Evolutionary conservation across 1,139 yeast species (phyloP).

Genomic region (Yamadazyma sp.): DNA sequence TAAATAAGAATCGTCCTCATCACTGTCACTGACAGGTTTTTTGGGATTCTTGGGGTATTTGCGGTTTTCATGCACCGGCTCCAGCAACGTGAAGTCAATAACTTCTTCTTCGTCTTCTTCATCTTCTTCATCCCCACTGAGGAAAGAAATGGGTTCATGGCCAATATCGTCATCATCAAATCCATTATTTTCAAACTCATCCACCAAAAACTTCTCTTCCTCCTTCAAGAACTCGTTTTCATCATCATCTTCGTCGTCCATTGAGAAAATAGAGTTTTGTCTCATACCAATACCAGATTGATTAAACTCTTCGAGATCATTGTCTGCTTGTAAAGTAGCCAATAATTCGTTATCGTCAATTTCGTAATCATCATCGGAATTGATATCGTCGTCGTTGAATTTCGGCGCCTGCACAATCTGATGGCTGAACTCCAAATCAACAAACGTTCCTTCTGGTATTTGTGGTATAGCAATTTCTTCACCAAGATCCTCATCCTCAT

Average conservation of each 20-base stretch:
- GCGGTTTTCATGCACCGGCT: constrained; percentile 9
- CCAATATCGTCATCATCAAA: constrained; percentile 44
- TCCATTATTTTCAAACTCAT: constrained; percentile 50
- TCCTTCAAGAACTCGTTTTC: constrained; percentile 47
- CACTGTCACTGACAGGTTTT: constrained; percentile 23
- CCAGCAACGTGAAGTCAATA: constrained; percentile 29
- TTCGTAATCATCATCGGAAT: constrained; percentile 69
- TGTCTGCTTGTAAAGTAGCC: constrained; percentile 67
- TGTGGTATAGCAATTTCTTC: constrained; percentile 48
- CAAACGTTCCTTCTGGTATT: constrained; percentile 14
- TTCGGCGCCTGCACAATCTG: constrained; percentile 49
- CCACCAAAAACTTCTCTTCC: constrained; percentile 47
- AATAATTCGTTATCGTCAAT: constrained; percentile 71
- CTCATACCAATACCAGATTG: constrained; percentile 16
- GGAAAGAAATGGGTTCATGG: constrained; percentile 17
- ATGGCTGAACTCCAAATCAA: constrained; percentile 38
- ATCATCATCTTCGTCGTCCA: constrained; percentile 54
- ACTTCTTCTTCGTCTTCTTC: constrained; percentile 34
- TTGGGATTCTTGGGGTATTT: constrained; percentile 12
- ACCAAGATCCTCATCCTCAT: constrained; percentile 65
- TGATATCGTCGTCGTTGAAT: constrained; percentile 50
- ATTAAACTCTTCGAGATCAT: constrained; percentile 51
- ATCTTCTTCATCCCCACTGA: constrained; percentile 19
- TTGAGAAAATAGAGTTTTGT: constrained; percentile 49
- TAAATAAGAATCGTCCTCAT: constrained; percentile 52